Base-by-base conservation (phyloP, 1,284 basidiomycete species). In the Pseudozyma sp. region DNA sequence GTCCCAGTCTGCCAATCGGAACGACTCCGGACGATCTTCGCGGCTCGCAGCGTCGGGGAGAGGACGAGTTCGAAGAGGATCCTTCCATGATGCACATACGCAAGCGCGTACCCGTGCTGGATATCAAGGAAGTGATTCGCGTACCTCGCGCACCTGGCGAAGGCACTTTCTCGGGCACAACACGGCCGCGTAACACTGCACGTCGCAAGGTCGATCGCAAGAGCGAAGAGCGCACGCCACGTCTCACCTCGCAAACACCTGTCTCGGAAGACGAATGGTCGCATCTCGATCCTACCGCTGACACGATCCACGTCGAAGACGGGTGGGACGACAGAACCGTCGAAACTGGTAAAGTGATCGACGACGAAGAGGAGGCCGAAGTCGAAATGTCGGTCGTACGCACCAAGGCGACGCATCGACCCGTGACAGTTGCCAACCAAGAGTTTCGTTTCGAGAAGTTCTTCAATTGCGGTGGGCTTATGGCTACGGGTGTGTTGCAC, bases 381-480 rank as follows among this genome's bases (percentile, higher is more conserved):
- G 87, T 90, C 10, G 85, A 88, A 52, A 87, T 91, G 81, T 43
- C 29, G n/a, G 43, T 73, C 8, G 70, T 73, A 4, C 48, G 65
- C 8, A 73, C 65, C 24, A 61, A 52, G 29, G 50, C 53, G 0
- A 65, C 70, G 2, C 49, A 61, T 1, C 44, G 34, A 29, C 70
- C 70, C 5, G 7, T 54, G 6, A 87, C 86, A 55, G 85, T 88
- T 16, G 70, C 74, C 47, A 88, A 88, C 14, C 88, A 88, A 46
- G 87, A 88, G 24, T 99, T 95, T 89, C 87, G 87, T 31, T 99
- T 94, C 84, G 91, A 97, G 82, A 97, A 96, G 85, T 89, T 96
- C n/a, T 97, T 97, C 83, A 90, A 91, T n/a, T 94, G 97, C 73
- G 91, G 90, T 50, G 90, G 93, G 50, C 95, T 93, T 81, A 90